Percentiles rank a stretch among this genome's conserved stretches.
Conservation (phyloP, 1,139 yeast species). For the Nakaseomyces sp. region DNA sequence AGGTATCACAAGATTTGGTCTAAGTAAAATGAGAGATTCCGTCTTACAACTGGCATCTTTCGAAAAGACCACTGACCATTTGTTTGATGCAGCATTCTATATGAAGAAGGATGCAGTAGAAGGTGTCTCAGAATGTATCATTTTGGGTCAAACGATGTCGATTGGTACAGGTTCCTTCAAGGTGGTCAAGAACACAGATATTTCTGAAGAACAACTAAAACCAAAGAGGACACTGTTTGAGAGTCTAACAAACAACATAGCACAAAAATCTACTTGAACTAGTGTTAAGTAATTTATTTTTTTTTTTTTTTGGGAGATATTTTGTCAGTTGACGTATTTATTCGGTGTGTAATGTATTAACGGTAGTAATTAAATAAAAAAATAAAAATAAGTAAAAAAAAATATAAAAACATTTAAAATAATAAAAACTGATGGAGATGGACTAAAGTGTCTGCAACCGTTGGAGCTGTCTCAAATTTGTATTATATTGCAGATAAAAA, state of each 20-base stretch:
- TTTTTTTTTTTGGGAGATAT: not conserved
- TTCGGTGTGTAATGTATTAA: not conserved
- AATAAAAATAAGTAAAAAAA: not conserved
- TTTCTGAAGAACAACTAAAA: conserved; percentile 38
- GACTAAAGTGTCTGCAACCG: no score
- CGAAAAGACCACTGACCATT: conserved; percentile 96
- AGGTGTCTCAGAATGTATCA: conserved; percentile 97
- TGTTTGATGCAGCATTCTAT: conserved; percentile 95
- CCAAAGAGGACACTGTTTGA: conserved; percentile 57
- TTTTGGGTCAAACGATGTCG: conserved; percentile 94
- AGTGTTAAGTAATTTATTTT: no score
- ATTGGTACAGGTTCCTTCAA: conserved; percentile 97
- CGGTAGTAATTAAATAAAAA: not conserved
- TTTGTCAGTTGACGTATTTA: not conserved
- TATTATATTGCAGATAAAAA: no score
- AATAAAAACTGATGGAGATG: no score
- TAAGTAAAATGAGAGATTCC: conserved; percentile 97
- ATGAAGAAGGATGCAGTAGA: conserved; percentile 94
- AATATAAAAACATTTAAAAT: no score
- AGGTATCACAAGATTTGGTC: conserved; percentile 96
- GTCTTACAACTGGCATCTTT: conserved; percentile 94
- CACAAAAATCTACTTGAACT: conserved; percentile 11
- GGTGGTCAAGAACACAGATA: conserved; percentile 53
- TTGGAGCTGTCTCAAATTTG: no score
- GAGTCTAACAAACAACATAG: conserved; percentile 34